These are phyloP conservation scores for Irpex sp. DNA, from an alignment of 1,284 basidiomycete species.

Conservation along the genomic window DNA sequence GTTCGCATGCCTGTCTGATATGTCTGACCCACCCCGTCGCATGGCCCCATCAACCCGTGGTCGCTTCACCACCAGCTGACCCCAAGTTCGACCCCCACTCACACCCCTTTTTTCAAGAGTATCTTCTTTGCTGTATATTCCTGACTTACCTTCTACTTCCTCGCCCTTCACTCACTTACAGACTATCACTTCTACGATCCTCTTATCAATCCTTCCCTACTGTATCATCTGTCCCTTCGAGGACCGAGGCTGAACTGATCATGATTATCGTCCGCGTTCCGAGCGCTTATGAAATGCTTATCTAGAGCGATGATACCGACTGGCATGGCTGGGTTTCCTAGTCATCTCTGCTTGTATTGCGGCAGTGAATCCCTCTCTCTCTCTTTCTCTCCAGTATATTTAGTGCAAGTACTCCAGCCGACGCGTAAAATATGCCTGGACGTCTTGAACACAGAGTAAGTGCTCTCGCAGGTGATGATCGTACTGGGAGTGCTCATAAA, in stretches of 20 bases:
- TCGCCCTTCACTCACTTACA: background rate
- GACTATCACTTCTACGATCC: too few species aligned
- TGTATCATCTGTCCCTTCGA: background rate
- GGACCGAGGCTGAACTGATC: background rate
- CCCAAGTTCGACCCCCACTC: too few species aligned
- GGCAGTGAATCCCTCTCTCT: background rate
- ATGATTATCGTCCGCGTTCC: background rate
- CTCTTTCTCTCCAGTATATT: background rate
- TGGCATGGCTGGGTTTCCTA: background rate
- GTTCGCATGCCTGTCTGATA: too few species aligned
- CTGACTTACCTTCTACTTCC: too few species aligned
- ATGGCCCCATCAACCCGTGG: too few species aligned
- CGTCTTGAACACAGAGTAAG: slow-evolving; percentile 69
- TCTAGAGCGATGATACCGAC: background rate
- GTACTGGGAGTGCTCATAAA: slow-evolving; percentile 8
- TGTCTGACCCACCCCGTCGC: too few species aligned
- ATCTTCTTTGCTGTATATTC: too few species aligned
- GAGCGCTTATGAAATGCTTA: background rate
- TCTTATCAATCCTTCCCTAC: background rate
- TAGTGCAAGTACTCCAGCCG: too few species aligned
- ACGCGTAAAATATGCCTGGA: slow-evolving; percentile 48
- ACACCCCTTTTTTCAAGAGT: too few species aligned
- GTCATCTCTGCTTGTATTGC: background rate
- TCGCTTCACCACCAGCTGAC: too few species aligned
- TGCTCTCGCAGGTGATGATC: slow-evolving; percentile 9